Base-by-base conservation (phyloP, 2,329 filamentous ascomycete species). In the Talaromyces verruculosus region DNA sequence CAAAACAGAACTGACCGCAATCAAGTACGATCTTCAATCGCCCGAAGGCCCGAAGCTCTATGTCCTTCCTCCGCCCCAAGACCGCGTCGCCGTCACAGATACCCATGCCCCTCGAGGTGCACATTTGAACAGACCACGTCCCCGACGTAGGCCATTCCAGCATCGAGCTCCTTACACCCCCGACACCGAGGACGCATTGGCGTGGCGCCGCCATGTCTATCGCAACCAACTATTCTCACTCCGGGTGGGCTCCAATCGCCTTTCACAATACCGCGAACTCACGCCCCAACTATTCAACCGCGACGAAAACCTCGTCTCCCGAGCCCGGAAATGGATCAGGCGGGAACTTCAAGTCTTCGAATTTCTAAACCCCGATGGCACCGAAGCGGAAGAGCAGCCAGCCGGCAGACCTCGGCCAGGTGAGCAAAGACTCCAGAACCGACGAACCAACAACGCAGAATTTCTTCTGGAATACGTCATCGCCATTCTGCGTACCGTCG, bases 391-490 rank as follows among this genome's bases (percentile, higher is more conserved):
- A 43, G 49, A 58, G 51, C 49, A 60, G 37, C 25, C 55, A 39
- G 10, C 30, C 28, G 28, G 62, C n/a, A 49, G 63, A 41, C 60
- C 72, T 64, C 71, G 73, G 41, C 67, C 76, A 7, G 76, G 76
- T 1, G 70, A 69, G 11, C 74, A 75, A 63, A 70, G 77, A 61
- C 70, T 79, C 37, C 73, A 74, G 65, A 76, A 74, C 59, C 80
- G 84, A 43, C 79, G 86, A 47, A 84, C 84, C 5, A 89, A 86
- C 69, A 94, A 93, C 72, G 87, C 90, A 7, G 93, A 96, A 73
- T 96, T 93, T 68, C 77, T 97, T 11, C 84, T 97, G 10, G 91
- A 96, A 72, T 97, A 96, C 75, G 87, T 96, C 63, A 79, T 97
- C 47, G 90, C 90, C 10, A 90, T 97, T 25, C 79, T 97, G 66